Conservation (phyloP, 305 asterid species). For the Solanum hybrid region DNA sequence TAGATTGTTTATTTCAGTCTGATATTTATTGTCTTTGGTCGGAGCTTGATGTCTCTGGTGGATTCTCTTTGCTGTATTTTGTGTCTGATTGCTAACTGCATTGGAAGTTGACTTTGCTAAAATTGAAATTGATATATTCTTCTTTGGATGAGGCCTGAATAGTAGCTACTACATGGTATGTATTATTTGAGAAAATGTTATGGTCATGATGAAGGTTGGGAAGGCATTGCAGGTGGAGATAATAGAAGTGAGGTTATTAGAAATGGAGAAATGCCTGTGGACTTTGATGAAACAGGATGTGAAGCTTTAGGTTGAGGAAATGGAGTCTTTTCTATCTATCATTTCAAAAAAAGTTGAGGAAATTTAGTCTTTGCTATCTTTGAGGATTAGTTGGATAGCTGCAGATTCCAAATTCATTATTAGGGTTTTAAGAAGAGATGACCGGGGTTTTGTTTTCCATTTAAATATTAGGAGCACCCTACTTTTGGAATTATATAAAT, state of each 20-base stretch:
- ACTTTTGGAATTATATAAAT: background rate
- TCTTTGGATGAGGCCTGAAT: background rate
- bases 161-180: background rate
- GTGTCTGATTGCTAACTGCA: background rate
- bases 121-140: background rate
- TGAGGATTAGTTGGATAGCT: background rate
- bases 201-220: background rate
- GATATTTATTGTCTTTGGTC: background rate
- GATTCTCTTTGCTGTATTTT: background rate
- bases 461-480: background rate
- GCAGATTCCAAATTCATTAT: background rate
- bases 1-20: background rate
- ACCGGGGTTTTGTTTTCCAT: background rate
- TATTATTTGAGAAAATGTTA: background rate
- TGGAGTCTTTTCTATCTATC: background rate
- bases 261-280: background rate
- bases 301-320: background rate
- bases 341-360: background rate
- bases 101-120: background rate
- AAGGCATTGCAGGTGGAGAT: background rate
- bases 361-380: background rate
- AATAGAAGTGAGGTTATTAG: background rate
- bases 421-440: background rate
- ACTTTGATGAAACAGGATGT: background rate
- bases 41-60: background rate